Evolutionary conservation across 495 filamentous ascomycete genomes (phyloP).

Genomic region (Daldinia bambusicola): DNA sequence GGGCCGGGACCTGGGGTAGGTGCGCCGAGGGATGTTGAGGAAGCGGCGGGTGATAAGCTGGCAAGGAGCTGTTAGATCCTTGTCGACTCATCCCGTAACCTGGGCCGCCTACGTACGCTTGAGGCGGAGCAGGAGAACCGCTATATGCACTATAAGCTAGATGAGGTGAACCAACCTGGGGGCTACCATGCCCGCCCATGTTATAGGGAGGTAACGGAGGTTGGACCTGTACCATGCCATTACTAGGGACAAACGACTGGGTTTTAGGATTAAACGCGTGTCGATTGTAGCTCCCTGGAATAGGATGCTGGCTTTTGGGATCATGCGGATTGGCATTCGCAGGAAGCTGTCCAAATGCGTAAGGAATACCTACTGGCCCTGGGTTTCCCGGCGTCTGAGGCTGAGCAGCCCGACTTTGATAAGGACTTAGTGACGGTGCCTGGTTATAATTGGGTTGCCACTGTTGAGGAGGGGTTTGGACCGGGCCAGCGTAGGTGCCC

Average conservation of each 20-base stretch:
- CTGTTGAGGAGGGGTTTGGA: constrained; percentile 51
- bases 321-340: constrained; percentile 71
- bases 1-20: constrained; percentile 44
- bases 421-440: constrained; percentile 40
- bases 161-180: constrained; percentile 58
- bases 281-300: constrained; percentile 83
- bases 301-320: constrained; percentile 75
- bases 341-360: constrained; percentile 81
- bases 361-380: constrained; percentile 61
- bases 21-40: constrained; percentile 48
- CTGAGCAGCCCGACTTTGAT: constrained; percentile 42
- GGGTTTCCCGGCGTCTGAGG: constrained; percentile 51
- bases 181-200: constrained; percentile 55
- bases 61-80: constrained; percentile 63
- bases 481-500: constrained; percentile 54
- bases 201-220: constrained; percentile 48
- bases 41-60: constrained; percentile 54
- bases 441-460: constrained; percentile 54
- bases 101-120: constrained; percentile 49
- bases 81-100: constrained; percentile 65
- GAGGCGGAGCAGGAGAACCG: constrained; percentile 53
- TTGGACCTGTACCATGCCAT: constrained; percentile 57
- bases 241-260: constrained; percentile 82
- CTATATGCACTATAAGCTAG: constrained; percentile 55
- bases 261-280: constrained; percentile 94